Evolutionary conservation across 139 green algal genomes (phyloP).

Genomic region (Pycnococcus provasolii): DNA sequence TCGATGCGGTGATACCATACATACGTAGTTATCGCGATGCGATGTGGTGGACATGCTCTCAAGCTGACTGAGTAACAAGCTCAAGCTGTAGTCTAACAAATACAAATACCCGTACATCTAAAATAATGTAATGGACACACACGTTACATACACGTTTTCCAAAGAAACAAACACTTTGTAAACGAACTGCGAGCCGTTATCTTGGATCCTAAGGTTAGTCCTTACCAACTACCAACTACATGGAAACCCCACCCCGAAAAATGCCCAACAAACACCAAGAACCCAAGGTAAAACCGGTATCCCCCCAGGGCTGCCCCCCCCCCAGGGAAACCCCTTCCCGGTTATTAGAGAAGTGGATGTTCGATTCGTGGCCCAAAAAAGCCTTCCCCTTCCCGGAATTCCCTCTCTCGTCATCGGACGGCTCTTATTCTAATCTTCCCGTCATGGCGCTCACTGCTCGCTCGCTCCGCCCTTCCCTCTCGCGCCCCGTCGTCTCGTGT

Average conservation of each 20-base stretch:
- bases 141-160: too few species aligned
- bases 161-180: too few species aligned
- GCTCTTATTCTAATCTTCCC: not conserved
- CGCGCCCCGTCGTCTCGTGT: not conserved
- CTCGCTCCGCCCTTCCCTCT: not conserved
- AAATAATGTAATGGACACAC: too few species aligned
- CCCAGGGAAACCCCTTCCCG: not conserved
- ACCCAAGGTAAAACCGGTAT: not conserved
- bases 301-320: not conserved
- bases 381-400: constrained; percentile 1
- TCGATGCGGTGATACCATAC: too few species aligned
- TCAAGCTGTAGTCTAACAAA: too few species aligned
- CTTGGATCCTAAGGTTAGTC: too few species aligned
- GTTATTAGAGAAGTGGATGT: not conserved
- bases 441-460: not conserved
- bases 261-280: too few species aligned
- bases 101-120: too few species aligned
- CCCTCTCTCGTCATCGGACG: not conserved
- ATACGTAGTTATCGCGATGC: constrained; percentile 61
- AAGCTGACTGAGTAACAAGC: not conserved
- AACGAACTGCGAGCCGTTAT: too few species aligned
- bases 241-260: too few species aligned
- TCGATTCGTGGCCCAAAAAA: not conserved
- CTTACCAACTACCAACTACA: too few species aligned
- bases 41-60: not conserved